phyloP scores from a whole-genome alignment of 345 rosid genomes.

The Camelina hispida region DNA sequence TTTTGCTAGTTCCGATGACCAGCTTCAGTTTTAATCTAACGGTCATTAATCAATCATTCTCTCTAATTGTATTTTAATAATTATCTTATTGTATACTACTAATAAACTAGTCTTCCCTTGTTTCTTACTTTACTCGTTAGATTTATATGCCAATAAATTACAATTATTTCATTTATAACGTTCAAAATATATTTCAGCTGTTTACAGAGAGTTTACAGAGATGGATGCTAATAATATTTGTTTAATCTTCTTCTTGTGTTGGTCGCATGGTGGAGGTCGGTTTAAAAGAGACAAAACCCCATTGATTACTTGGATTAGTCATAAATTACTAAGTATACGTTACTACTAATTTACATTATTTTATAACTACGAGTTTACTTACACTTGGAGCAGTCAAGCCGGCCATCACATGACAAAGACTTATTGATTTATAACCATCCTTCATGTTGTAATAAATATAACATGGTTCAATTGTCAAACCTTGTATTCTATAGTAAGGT shows the following conservation, averaged over 20 bases:
- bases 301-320: constrained; percentile 8
- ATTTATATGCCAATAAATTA: not conserved
- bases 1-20: constrained; percentile 35
- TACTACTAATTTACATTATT: constrained; percentile 7
- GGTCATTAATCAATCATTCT: constrained; percentile 15
- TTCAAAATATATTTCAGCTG: too few relatives aligned
- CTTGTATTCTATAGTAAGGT: constrained; percentile 21
- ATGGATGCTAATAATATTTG: too few relatives aligned
- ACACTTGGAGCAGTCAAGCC: constrained; percentile 22
- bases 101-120: constrained; percentile 9
- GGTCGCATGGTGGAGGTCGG: constrained; percentile 38
- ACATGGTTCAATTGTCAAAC: constrained; percentile 36
- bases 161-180: too few relatives aligned
- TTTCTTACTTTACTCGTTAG: constrained; percentile 7
- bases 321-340: constrained; percentile 22
- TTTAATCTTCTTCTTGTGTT: not conserved
- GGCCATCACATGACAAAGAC: constrained; percentile 36
- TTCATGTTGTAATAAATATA: constrained; percentile 37
- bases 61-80: too few relatives aligned
- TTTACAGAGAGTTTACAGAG: too few relatives aligned
- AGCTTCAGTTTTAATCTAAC: constrained; percentile 26
- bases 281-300: constrained; percentile 37
- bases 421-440: constrained; percentile 23
- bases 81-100: too few relatives aligned
- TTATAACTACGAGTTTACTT: not conserved